Evolutionary conservation across 176 grass and related monocot genomes (phyloP).

Genomic region (Cocos nucifera): DNA sequence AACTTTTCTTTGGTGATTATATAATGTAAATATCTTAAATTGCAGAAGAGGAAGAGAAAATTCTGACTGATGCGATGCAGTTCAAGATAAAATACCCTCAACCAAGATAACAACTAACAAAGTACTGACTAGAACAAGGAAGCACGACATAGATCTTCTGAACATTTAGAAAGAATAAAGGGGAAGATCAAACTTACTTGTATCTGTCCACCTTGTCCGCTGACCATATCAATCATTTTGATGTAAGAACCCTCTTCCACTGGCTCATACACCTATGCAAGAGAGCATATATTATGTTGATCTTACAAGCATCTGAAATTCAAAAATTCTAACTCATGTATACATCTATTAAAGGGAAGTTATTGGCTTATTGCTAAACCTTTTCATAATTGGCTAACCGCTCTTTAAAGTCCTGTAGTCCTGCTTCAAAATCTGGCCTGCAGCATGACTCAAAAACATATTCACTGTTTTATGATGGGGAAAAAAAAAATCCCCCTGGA

Average conservation of each 20-base stretch:
- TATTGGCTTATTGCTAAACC: constrained; percentile 20
- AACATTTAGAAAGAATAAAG: not conserved
- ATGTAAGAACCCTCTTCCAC: constrained; percentile 95
- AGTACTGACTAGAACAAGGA: too few relatives aligned
- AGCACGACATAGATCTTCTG: too few relatives aligned
- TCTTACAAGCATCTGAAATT: not conserved
- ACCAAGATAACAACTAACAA: too few relatives aligned
- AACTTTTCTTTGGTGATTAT: too few relatives aligned
- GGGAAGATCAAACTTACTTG: constrained; percentile 39
- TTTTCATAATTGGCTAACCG: constrained; percentile 88
- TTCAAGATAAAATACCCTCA: too few relatives aligned
- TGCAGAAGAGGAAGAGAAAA: too few relatives aligned
- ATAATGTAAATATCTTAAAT: too few relatives aligned
- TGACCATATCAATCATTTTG: constrained; percentile 98
- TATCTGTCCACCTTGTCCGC: constrained; percentile 69
- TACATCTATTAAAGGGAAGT: too few relatives aligned
- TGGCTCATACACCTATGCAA: constrained; percentile 67
- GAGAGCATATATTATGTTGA: constrained; percentile 18
- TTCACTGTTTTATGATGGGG: constrained; percentile 4
- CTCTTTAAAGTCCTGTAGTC: constrained; percentile 86
- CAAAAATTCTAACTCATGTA: too few relatives aligned
- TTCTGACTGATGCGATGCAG: too few relatives aligned
- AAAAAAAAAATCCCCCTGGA: not conserved
- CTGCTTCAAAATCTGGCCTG: constrained; percentile 95
- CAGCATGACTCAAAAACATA: constrained; percentile 19